Base-by-base conservation (phyloP, 768 basidiomycete genomes). In the Tylopilus balloui region DNA sequence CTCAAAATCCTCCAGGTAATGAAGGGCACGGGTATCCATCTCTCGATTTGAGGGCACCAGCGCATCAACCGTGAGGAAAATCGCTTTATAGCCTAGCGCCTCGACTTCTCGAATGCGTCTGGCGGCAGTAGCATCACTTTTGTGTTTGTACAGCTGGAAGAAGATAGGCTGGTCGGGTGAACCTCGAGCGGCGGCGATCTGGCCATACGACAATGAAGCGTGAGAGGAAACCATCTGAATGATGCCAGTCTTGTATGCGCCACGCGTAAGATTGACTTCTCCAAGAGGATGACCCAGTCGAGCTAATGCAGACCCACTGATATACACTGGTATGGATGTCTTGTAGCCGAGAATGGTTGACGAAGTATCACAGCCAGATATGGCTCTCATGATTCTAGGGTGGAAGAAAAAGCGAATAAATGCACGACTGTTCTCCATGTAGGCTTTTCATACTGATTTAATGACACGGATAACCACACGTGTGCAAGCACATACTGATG, bases 11-110 rank as follows among this genome's bases (percentile, higher is more conserved):
- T 82, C 83, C 19, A 76, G 49, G 45, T 71, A 72, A 61, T 73
- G 85, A 11, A 80, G 78, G 50, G 76, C 78, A 47, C 79, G 77
- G 35, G 81, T 79, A 58, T 92, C 89, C 47, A 76, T 70, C 66
- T 92, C 89, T 39, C 92, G 77, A 57, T 92, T 92, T 9, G 88
- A 86, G 2, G 84, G 74, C 34, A 86, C 80, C n/a, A 89, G 74
- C 0, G 90, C 88, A 67, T 97, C 93, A 3, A 95, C 92, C 2
- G 93, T 96, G 47, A 97, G 73, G 65, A 91, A 91, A 50, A 97
- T 88, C 1, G 88, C 92, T 41, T 85, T 90, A 68, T 87, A 94
- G 0, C 91, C 90, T 4, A 88, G 68, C 25, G 66, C 62, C 50
- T 86, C 85, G 19, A 91, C 78, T 42, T 88, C 81, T 39, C 76